Evolutionary conservation across 139 green algal genomes (phyloP).

Genomic region (Pseudopediastrum boryanum): DNA sequence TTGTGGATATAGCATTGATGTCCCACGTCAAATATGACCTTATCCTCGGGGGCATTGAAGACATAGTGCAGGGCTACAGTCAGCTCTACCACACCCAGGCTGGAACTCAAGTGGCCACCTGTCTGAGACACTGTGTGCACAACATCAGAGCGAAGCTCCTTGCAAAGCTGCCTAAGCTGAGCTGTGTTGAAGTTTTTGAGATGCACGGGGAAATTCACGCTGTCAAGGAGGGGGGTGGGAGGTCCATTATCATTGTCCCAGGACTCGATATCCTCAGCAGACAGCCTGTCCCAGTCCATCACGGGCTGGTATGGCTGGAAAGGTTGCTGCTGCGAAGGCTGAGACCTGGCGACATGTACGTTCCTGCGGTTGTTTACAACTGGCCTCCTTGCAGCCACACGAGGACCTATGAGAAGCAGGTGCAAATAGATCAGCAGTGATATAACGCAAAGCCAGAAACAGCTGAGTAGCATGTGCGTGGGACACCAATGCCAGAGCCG

Average conservation of each 20-base stretch:
- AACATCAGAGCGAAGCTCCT: constrained; percentile 94
- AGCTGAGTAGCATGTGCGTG: no score
- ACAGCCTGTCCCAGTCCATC: constrained; percentile 68
- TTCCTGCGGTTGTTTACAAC: no score
- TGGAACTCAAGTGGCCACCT: constrained; percentile 93
- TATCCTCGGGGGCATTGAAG: constrained; percentile 96
- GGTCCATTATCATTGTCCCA: constrained; percentile 74
- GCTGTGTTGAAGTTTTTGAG: constrained; percentile 95
- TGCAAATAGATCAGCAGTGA: no score
- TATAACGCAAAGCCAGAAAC: no score
- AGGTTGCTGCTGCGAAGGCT: not conserved
- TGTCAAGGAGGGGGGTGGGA: constrained; percentile 94
- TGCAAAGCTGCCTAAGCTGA: constrained; percentile 94
- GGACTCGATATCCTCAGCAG: constrained; percentile 78
- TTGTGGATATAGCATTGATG: constrained; percentile 98
- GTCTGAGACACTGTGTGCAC: constrained; percentile 93
- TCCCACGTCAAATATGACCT: constrained; percentile 95
- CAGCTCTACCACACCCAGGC: constrained; percentile 96
- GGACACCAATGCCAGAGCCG: no score
- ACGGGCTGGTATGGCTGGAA: not conserved
- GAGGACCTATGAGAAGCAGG: no score
- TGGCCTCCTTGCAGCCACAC: no score
- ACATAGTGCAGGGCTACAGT: constrained; percentile 98
- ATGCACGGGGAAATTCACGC: constrained; percentile 97
- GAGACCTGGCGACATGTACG: no score